Evolutionary conservation across 1,139 yeast genomes (phyloP).

Genomic region (Yamadazyma atlantica): DNA sequence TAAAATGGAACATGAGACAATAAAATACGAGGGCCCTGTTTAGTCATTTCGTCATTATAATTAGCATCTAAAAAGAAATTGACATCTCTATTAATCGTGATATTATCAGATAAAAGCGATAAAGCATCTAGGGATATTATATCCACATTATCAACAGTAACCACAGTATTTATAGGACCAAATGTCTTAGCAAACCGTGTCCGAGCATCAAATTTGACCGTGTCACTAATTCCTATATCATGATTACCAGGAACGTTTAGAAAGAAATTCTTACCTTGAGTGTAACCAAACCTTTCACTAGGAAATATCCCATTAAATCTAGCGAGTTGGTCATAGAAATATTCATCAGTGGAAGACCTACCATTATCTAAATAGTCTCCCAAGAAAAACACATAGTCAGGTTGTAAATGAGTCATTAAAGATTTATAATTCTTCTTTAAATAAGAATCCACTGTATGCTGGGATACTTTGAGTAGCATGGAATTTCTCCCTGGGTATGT

Average conservation of each 20-base stretch:
- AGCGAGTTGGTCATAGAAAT: slow-evolving; percentile 34
- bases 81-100: slow-evolving; percentile 27
- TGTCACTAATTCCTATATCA: slow-evolving; percentile 56
- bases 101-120: slow-evolving; percentile 37
- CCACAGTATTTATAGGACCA: slow-evolving; percentile 38
- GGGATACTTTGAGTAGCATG: slow-evolving; percentile 36
- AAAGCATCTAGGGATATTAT: slow-evolving; percentile 46
- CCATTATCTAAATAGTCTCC: slow-evolving; percentile 60
- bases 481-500: slow-evolving; percentile 49
- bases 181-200: slow-evolving; percentile 38
- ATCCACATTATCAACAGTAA: slow-evolving; percentile 39
- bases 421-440: slow-evolving; percentile 46
- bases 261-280: slow-evolving; percentile 26
- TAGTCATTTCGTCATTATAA: slow-evolving; percentile 7
- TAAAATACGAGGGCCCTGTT: slow-evolving; percentile 34
- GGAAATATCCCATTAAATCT: slow-evolving; percentile 44
- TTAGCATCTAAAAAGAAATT: slow-evolving; percentile 28
- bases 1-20: slow-evolving; percentile 52
- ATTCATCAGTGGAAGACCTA: slow-evolving; percentile 38
- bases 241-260: slow-evolving; percentile 54
- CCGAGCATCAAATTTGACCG: slow-evolving; percentile 38
- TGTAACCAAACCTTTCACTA: slow-evolving; percentile 18
- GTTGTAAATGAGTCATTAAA: slow-evolving; percentile 34
- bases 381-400: slow-evolving; percentile 47
- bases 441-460: slow-evolving; percentile 52